A percentile compares a stretch with the other conserved stretches of the same genome.
phyloP scores from a whole-genome alignment of 1,139 yeast genomes.

The Meyerozyma athensensis region DNA sequence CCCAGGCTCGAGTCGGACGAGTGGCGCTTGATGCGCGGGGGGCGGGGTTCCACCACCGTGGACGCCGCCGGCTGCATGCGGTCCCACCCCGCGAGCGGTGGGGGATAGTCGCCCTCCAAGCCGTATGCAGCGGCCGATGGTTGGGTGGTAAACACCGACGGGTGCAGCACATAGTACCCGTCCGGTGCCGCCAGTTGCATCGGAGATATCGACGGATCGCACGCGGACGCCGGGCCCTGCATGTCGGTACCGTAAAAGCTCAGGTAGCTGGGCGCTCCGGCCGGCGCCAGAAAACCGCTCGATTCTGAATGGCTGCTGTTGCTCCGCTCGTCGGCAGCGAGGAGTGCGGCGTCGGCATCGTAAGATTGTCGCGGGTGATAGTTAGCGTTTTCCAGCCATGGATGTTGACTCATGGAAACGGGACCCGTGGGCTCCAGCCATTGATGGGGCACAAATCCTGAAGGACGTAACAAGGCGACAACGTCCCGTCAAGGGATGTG shows the following conservation, averaged over 20 bases:
- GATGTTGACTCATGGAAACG: neutral
- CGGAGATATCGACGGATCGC: slow-evolving; percentile 1
- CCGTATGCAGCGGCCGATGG: neutral
- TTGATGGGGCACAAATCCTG: neutral
- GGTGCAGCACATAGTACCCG: neutral
- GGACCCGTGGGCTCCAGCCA: neutral
- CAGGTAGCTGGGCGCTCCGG: neutral
- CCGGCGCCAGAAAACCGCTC: no score
- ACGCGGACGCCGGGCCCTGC: neutral
- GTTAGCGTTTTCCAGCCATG: neutral
- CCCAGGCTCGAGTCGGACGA: neutral
- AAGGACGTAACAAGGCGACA: neutral
- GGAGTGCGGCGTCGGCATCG: neutral
- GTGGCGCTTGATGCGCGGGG: slow-evolving; percentile 2
- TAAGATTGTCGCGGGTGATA: neutral
- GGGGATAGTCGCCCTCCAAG: neutral
- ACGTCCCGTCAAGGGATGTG: neutral
- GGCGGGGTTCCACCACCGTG: neutral
- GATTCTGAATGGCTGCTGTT: no score
- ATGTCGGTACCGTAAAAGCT: neutral
- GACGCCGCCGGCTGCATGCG: neutral
- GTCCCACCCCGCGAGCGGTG: neutral
- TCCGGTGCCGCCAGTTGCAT: neutral
- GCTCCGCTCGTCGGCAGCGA: slow-evolving; percentile 1
- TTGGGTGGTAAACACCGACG: neutral